These are phyloP conservation scores for Aspergillus bombycis DNA, from an alignment of 2,329 filamentous ascomycete species.

Conservation along the genomic window DNA sequence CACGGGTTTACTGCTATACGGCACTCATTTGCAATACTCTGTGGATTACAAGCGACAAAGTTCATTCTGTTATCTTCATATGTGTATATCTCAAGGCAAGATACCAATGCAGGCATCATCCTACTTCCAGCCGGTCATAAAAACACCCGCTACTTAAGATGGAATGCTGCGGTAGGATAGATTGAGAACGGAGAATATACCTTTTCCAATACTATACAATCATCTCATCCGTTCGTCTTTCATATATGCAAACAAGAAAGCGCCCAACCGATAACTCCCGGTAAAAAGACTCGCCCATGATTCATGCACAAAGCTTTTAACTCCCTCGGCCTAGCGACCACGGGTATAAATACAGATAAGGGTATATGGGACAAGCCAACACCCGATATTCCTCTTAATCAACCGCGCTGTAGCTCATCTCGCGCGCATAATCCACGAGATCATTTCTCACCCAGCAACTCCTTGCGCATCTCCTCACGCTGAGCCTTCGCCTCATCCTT, in stretches of 20 bases:
- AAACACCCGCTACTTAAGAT: too few species aligned
- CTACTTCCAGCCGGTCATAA: too few species aligned
- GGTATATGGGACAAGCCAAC: neutral
- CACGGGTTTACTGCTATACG: neutral
- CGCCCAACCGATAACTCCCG: neutral
- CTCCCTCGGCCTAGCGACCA: neutral
- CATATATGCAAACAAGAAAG: neutral
- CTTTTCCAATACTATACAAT: neutral
- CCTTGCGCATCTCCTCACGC: constrained; percentile 44
- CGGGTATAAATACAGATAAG: constrained; percentile 14
- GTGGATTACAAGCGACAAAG: neutral
- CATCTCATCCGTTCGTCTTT: neutral
- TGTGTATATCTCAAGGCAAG: too few species aligned
- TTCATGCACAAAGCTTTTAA: constrained; percentile 2
- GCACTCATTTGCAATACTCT: neutral
- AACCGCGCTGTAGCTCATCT: constrained; percentile 2
- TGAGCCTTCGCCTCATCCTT: constrained; percentile 40
- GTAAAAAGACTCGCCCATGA: neutral
- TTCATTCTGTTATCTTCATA: neutral
- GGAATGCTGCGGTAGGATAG: too few species aligned
- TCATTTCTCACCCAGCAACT: constrained; percentile 40
- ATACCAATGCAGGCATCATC: too few species aligned
- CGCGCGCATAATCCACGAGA: neutral
- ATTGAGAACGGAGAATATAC: too few species aligned
- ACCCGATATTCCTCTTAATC: neutral